Conservation (phyloP, 768 basidiomycete genomes). For the Mycena capillaripes region DNA sequence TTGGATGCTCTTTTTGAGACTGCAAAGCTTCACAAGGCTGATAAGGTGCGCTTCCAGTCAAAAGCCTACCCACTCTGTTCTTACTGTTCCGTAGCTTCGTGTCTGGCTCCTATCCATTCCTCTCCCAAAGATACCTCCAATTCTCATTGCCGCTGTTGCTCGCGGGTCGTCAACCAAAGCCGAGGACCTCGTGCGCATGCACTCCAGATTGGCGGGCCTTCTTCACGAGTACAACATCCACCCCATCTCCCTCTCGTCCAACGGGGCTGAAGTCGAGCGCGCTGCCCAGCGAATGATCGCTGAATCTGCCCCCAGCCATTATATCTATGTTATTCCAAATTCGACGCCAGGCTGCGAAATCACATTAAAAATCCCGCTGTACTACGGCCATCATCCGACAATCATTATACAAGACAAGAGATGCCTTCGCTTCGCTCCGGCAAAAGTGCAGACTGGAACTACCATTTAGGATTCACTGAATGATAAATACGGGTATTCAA, state of each 20-base stretch:
- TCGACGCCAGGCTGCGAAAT: not conserved
- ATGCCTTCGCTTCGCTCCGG: no score
- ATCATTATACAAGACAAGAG: constrained; percentile 51
- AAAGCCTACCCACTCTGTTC: not conserved
- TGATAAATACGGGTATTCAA: no score
- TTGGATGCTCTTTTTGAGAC: constrained; percentile 30
- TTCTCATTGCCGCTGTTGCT: constrained; percentile 51
- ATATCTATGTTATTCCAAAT: constrained; percentile 7
- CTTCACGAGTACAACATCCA: constrained; percentile 38
- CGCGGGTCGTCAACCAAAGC: constrained; percentile 41
- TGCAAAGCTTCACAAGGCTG: constrained; percentile 26
- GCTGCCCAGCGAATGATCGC: constrained; percentile 40
- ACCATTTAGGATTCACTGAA: no score
- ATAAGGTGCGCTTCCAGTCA: constrained; percentile 30
- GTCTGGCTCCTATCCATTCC: constrained; percentile 1
- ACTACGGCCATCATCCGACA: constrained; percentile 37
- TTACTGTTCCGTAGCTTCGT: not conserved
- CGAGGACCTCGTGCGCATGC: constrained; percentile 26
- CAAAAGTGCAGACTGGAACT: no score
- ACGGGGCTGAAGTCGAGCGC: constrained; percentile 52
- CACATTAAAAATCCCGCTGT: constrained; percentile 15
- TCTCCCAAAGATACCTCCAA: constrained; percentile 44
- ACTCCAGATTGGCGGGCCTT: constrained; percentile 38
- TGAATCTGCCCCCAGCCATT: not conserved
- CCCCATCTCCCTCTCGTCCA: constrained; percentile 49